Evolutionary conservation across 106 monocot genomes (phyloP), one percentile per base, ranked within the genome.

Genomic region (Allium cepa): DNA sequence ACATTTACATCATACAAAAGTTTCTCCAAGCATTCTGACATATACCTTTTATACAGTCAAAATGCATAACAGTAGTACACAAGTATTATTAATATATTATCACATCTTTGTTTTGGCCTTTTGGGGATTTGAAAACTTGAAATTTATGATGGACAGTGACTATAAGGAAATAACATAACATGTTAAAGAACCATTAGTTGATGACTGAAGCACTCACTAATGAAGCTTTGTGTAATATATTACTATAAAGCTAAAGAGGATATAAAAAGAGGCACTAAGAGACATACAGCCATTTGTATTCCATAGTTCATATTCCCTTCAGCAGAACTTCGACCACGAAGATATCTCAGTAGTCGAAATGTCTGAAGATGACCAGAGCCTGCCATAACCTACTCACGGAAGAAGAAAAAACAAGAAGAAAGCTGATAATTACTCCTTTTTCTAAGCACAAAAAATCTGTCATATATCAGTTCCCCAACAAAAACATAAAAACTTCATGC

Each of bases 311-410:
- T 77, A 68, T 92, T 92, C 5, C 89, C 89, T 63, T 97, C 97
- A 8, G 71, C 77, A 75, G 89, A 92, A 71, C 84, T 90, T 72
- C 97, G 75, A 63, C 79, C 82, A 9, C 87, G 79, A 52, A 97
- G 89, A 59, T 90, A 92, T 78, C 97, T 82, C 56, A 97, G 62
- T 26, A 97, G 65, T 55, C 89, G 81, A 70, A 97, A 90, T 60
- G 89, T 92, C 73, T 85, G 87, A 50, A 97, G 71, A 85, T 97
- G 83, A 12, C 97, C 97, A 71, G 92, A 92, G 4, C 97, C 97
- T 15, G 97, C 97, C 97, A 97, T 92, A 72, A 97, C 87, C 97
- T 97, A 68, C 11, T 64, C 11, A 11, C 52, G 26, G 7, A 64
- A 36, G 45, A 58, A 28, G 18, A 47, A 53, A 13, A 56, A 49